phyloP scores from a whole-genome alignment of 768 basidiomycete species.

The Coprinellus micaceus region DNA sequence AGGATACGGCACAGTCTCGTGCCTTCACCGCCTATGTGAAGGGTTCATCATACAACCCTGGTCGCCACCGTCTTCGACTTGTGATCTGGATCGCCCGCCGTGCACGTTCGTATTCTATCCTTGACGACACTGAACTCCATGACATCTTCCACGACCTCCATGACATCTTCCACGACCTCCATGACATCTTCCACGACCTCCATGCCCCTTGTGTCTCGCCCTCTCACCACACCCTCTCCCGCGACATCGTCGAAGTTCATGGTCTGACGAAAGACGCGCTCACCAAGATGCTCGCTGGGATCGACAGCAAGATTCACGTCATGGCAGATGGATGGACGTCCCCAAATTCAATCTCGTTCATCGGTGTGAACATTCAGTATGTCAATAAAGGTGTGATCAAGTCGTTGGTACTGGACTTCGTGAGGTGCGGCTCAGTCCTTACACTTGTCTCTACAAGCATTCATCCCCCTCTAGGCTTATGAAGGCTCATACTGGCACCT shows the following conservation, averaged over 20 bases:
- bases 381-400: neutral
- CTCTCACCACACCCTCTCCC: neutral
- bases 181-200: neutral
- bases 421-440: conserved; percentile 8
- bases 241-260: neutral
- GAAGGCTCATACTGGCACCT: neutral
- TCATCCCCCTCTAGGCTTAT: conserved; percentile 24
- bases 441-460: conserved; percentile 33
- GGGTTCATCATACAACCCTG: neutral
- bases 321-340: neutral
- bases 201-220: neutral
- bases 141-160: too few species aligned
- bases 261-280: neutral
- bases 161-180: too few species aligned
- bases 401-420: neutral
- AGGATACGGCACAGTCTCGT: neutral
- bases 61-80: neutral
- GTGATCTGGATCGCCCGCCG: neutral
- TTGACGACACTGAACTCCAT: too few species aligned
- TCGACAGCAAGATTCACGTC: neutral
- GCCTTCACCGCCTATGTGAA: neutral
- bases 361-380: neutral
- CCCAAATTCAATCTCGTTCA: neutral
- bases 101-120: neutral
- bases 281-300: neutral